phyloP scores from a whole-genome alignment of 2,329 filamentous ascomycete species.

The Talaromyces amestolkiae region DNA sequence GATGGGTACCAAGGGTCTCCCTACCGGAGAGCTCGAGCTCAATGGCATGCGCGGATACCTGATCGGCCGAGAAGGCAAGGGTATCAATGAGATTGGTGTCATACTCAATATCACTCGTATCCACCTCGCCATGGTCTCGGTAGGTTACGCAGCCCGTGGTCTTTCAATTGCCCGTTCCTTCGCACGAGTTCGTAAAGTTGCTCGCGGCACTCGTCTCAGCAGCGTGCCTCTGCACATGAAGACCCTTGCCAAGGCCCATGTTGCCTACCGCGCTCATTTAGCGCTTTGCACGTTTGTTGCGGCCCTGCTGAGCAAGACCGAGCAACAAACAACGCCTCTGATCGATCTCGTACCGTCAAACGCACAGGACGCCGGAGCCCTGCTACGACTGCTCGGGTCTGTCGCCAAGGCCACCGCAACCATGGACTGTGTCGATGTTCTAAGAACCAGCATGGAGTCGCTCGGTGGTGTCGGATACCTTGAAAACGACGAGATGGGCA shows the following conservation, averaged over 20 bases:
- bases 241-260: conserved; percentile 37
- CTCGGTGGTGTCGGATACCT: conserved; percentile 33
- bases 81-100: conserved; percentile 65
- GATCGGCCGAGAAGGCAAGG: conserved; percentile 64
- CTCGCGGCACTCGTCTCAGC: conserved; percentile 35
- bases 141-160: conserved; percentile 40
- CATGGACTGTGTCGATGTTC: conserved; percentile 22
- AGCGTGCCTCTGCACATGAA: conserved; percentile 43
- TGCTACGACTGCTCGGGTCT: conserved; percentile 33
- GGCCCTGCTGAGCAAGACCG: conserved; percentile 35
- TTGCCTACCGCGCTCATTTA: conserved; percentile 38
- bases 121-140: conserved; percentile 40
- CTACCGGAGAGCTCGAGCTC: conserved; percentile 70
- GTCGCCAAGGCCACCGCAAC: conserved; percentile 32
- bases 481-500: conserved; percentile 50
- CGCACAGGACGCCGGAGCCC: conserved; percentile 21
- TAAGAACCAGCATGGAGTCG: conserved; percentile 29
- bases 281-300: conserved; percentile 39
- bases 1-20: conserved; percentile 66
- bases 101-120: conserved; percentile 64
- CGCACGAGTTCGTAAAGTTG: conserved; percentile 38
- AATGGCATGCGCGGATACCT: conserved; percentile 62
- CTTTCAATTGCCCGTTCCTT: conserved; percentile 43
- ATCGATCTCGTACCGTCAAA: conserved; percentile 25
- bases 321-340: conserved; percentile 19